Evolutionary conservation across 2,329 filamentous ascomycete genomes (phyloP).

Genomic region (Mycocentrospora acerina): DNA sequence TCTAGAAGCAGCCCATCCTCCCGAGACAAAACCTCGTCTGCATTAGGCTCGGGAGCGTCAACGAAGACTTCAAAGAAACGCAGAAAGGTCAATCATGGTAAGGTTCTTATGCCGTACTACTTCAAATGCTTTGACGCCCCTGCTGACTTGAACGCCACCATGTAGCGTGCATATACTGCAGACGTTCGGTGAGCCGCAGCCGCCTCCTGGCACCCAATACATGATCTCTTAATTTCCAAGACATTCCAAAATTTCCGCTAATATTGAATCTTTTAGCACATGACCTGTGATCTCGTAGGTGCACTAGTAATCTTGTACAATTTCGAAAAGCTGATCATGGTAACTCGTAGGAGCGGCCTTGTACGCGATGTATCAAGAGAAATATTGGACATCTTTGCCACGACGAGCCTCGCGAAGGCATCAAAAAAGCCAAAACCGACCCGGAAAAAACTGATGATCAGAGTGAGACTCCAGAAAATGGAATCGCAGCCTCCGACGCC

Average conservation of each 20-base stretch:
- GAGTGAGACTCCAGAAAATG: conserved; percentile 31
- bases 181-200: conserved; percentile 50
- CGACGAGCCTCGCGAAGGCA: conserved; percentile 85
- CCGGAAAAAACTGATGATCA: conserved; percentile 39
- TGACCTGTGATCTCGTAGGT: conserved; percentile 56
- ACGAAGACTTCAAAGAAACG: conserved; percentile 50
- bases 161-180: conserved; percentile 55
- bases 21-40: conserved; percentile 30
- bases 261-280: conserved; percentile 46
- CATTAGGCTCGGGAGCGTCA: conserved; percentile 30
- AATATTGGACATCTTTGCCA: conserved; percentile 98
- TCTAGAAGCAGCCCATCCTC: conserved; percentile 32
- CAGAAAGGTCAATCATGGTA: conserved; percentile 57
- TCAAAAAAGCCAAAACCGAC: conserved; percentile 74
- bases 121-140: conserved; percentile 18
- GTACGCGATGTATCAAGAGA: conserved; percentile 95
- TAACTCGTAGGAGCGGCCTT: conserved; percentile 78
- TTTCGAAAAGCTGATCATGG: conserved; percentile 37
- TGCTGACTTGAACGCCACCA: conserved; percentile 30
- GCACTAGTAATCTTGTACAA: conserved; percentile 7
- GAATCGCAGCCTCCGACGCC: conserved; percentile 31
- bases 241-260: conserved; percentile 32
- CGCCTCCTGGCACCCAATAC: conserved; percentile 23
- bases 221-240: conserved; percentile 16
- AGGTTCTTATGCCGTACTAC: conserved; percentile 26